Conservation (phyloP, 2,329 filamentous ascomycete species). For the Magnaporthiopsis incrustans region DNA sequence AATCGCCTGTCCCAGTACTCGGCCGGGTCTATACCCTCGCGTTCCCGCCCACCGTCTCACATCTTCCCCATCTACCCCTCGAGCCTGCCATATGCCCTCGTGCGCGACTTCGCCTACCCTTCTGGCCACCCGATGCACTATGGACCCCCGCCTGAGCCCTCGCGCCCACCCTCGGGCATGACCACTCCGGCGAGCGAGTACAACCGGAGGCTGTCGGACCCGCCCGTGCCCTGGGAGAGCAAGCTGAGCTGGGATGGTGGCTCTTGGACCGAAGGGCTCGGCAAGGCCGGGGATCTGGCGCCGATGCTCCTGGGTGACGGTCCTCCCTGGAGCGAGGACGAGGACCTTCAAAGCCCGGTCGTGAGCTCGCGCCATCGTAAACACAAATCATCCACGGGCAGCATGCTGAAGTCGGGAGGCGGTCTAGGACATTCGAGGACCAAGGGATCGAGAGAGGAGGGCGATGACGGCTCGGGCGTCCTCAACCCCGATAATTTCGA, state of each 20-base stretch:
- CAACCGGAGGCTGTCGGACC: conserved; percentile 70
- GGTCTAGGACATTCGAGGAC: conserved; percentile 36
- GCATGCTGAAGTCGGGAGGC: conserved; percentile 13
- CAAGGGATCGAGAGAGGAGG: conserved; percentile 34
- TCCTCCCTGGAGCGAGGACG: conserved; percentile 90
- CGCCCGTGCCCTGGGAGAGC: conserved; percentile 66
- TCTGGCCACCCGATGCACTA: conserved; percentile 80
- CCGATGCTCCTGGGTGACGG: conserved; percentile 81
- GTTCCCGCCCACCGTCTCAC: conserved; percentile 74
- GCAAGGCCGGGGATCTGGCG: conserved; percentile 63
- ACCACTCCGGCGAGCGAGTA: conserved; percentile 81
- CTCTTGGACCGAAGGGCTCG: conserved; percentile 46
- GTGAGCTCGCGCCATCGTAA: conserved; percentile 80
- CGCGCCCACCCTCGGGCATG: conserved; percentile 62
- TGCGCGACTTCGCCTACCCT: conserved; percentile 94
- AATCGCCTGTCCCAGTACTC: conserved; percentile 82
- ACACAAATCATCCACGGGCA: conserved; percentile 61
- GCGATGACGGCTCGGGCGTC: conserved; percentile 27
- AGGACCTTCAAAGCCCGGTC: conserved; percentile 87
- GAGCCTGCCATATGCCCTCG: conserved; percentile 77
- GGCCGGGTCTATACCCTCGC: conserved; percentile 55
- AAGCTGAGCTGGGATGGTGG: conserved; percentile 48
- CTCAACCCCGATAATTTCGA: conserved; percentile 44
- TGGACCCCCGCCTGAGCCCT: conserved; percentile 73
- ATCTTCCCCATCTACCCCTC: conserved; percentile 79